These are phyloP conservation scores for Fusarium vanettenii DNA, from an alignment of 2,329 filamentous ascomycete species.

Conservation along the genomic window DNA sequence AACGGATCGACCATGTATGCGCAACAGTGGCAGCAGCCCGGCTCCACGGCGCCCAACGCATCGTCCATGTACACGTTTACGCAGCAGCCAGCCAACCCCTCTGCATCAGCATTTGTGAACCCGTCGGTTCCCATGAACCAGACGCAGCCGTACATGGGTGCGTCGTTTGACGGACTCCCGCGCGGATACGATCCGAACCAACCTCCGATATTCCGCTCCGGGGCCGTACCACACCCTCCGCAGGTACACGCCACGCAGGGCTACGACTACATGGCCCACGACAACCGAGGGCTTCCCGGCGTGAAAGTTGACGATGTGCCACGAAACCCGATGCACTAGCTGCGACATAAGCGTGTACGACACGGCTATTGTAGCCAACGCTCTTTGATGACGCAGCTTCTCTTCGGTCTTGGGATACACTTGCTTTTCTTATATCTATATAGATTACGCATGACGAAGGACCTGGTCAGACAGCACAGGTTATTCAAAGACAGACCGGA, in stretches of 20 bases:
- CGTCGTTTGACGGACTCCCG: constrained; percentile 50
- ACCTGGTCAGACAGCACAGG: constrained; percentile 48
- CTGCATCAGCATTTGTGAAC: constrained; percentile 47
- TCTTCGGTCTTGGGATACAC: constrained; percentile 8
- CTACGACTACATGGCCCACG: constrained; percentile 51
- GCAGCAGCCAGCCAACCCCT: constrained; percentile 50
- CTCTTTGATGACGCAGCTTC: not conserved
- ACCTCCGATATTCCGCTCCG: constrained; percentile 48
- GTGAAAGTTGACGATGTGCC: constrained; percentile 47
- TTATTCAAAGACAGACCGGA: constrained; percentile 22
- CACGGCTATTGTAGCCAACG: not conserved
- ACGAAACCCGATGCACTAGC: constrained; percentile 45
- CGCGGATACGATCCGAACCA: constrained; percentile 50
- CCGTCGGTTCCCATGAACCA: constrained; percentile 48
- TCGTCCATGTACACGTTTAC: constrained; percentile 60
- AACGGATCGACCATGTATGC: constrained; percentile 54
- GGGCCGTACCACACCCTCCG: constrained; percentile 44
- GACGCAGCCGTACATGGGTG: constrained; percentile 48
- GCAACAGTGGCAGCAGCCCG: constrained; percentile 60
- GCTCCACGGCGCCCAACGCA: constrained; percentile 54
- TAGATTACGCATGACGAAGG: constrained; percentile 38
- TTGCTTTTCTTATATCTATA: constrained; percentile 29
- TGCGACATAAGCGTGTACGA: not conserved
- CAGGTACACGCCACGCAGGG: constrained; percentile 46
- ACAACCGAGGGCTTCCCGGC: constrained; percentile 47